These are phyloP conservation scores for Lophiotrema nucula DNA, from an alignment of 495 filamentous ascomycete genomes.

Conservation along the genomic window DNA sequence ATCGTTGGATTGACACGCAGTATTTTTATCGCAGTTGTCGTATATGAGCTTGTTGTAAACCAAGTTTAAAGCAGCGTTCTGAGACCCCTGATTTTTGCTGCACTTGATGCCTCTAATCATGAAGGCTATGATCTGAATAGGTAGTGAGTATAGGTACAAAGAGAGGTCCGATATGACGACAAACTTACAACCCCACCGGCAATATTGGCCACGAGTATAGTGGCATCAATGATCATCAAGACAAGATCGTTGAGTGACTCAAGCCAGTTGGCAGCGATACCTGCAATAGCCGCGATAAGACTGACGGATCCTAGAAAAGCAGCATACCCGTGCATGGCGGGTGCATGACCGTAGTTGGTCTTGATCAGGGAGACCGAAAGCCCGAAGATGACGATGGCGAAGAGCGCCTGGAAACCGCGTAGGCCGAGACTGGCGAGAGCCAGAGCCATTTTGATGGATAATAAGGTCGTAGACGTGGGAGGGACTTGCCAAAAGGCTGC, in stretches of 20 bases:
- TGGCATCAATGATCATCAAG: slow-evolving; percentile 10
- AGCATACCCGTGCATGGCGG: not conserved
- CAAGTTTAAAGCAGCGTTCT: no score
- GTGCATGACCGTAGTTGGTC: not conserved
- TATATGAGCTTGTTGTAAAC: no score
- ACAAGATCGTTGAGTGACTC: not conserved
- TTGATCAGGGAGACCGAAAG: slow-evolving; percentile 48
- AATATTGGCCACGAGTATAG: slow-evolving; percentile 30
- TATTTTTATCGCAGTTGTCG: no score
- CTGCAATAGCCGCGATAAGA: slow-evolving; percentile 3
- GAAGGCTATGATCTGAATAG: no score
- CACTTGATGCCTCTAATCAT: no score
- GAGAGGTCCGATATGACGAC: no score
- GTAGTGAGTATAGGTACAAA: no score
- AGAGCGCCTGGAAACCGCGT: slow-evolving; percentile 43
- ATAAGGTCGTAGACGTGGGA: no score
- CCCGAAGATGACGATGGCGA: slow-evolving; percentile 48
- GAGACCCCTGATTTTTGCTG: no score
- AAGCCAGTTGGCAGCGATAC: slow-evolving; percentile 9
- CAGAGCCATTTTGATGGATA: slow-evolving; percentile 2
- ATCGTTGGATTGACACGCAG: no score
- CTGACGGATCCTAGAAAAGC: slow-evolving; percentile 6
- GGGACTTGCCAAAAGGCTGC: no score
- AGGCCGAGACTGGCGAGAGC: slow-evolving; percentile 14
- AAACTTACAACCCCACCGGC: slow-evolving; percentile 58